These are phyloP conservation scores for Trypanosoma platydactyli DNA, from an alignment of 208 protist species.

Conservation along the genomic window DNA sequence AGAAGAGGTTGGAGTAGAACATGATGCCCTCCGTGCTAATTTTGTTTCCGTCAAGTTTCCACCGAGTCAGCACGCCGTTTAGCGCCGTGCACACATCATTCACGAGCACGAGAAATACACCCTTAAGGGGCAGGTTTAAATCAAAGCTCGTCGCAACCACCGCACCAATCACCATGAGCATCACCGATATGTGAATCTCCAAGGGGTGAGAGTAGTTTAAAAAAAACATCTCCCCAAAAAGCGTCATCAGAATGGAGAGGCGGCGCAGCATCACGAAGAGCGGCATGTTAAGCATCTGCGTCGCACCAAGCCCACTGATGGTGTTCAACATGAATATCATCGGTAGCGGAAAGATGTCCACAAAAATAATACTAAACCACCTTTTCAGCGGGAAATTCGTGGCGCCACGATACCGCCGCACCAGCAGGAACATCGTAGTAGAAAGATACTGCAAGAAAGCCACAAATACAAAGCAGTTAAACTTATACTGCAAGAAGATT, in stretches of 20 bases:
- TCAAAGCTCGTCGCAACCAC: slow-evolving; percentile 25
- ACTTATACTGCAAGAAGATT: slow-evolving; percentile 39
- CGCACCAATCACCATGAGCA: slow-evolving; percentile 33
- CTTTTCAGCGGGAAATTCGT: slow-evolving; percentile 19
- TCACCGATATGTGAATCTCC: slow-evolving; percentile 14
- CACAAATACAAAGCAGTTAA: slow-evolving; percentile 33
- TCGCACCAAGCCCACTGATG: slow-evolving; percentile 36
- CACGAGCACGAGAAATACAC: slow-evolving; percentile 28
- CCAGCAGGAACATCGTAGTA: slow-evolving; percentile 10
- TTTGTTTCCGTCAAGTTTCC: slow-evolving; percentile 25
- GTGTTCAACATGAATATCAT: slow-evolving; percentile 40
- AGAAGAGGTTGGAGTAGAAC: slow-evolving; percentile 38
- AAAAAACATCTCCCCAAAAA: slow-evolving; percentile 26
- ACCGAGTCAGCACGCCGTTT: slow-evolving; percentile 28
- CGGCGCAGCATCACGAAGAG: slow-evolving; percentile 40
- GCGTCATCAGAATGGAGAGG: slow-evolving; percentile 42
- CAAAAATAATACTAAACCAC: slow-evolving; percentile 15
- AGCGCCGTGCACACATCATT: slow-evolving; percentile 41
- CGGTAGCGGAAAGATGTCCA: slow-evolving; percentile 34
- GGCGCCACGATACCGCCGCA: slow-evolving; percentile 7
- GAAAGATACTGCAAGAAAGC: slow-evolving; percentile 35
- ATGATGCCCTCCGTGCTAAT: slow-evolving; percentile 34
- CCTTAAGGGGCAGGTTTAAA: not conserved
- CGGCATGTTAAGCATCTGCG: slow-evolving; percentile 40
- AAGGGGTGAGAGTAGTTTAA: slow-evolving; percentile 6